phyloP scores from a whole-genome alignment of 2,329 filamentous ascomycete species.

The Colletotrichum destructivum region DNA sequence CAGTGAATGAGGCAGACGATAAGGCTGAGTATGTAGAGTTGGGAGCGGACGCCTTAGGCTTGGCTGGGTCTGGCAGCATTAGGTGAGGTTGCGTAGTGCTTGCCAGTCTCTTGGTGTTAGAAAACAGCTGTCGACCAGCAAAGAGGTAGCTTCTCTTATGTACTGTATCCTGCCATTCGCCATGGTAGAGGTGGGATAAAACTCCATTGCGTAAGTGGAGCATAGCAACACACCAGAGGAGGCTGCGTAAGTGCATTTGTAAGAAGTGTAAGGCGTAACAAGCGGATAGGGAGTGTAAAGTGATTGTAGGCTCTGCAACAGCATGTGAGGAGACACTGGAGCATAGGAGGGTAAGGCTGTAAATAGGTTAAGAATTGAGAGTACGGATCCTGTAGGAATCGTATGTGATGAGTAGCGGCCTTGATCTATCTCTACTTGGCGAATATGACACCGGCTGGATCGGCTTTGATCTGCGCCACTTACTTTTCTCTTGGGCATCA shows the following conservation, averaged over 20 bases:
- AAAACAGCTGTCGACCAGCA: slow-evolving; percentile 2
- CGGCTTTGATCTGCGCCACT: too few relatives aligned
- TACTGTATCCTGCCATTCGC: neutral
- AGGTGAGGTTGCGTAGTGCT: slow-evolving; percentile 7
- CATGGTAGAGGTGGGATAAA: neutral
- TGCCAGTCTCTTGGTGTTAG: slow-evolving; percentile 5
- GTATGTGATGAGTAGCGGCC: neutral
- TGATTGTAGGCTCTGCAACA: neutral
- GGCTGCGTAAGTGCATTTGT: neutral
- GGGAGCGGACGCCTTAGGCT: neutral
- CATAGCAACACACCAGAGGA: neutral
- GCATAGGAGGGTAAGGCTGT: neutral
- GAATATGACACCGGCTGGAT: neutral
- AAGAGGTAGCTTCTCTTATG: neutral
- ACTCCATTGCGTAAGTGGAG: slow-evolving; percentile 7
- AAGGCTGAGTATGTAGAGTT: neutral
- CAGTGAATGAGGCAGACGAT: too few relatives aligned
- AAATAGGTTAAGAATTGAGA: neutral
- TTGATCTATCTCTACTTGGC: too few relatives aligned
- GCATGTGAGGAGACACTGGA: neutral
- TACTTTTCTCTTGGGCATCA: too few relatives aligned
- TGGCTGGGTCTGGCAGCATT: slow-evolving; percentile 1
- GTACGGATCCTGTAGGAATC: neutral
- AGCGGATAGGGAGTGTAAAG: neutral
- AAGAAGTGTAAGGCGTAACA: neutral